phyloP scores from a whole-genome alignment of 495 filamentous ascomycete species.

The Penicillium manginii region DNA sequence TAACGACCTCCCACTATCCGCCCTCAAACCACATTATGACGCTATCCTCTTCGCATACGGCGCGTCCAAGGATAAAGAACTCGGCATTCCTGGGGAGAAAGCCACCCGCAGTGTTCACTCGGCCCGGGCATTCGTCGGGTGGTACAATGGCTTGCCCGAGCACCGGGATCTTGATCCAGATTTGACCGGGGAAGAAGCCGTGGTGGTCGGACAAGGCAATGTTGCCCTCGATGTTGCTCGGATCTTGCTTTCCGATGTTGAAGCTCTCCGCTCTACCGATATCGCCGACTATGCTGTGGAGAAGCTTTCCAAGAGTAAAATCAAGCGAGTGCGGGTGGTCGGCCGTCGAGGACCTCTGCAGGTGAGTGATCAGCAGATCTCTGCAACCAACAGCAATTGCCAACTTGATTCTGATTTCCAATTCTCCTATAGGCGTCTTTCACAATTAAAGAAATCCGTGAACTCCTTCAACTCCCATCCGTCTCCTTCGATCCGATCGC shows the following conservation, averaged over 20 bases:
- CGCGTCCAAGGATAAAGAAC: slow-evolving; percentile 75
- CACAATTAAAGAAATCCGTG: slow-evolving; percentile 90
- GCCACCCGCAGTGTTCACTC: slow-evolving; percentile 75
- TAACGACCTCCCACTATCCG: slow-evolving; percentile 65
- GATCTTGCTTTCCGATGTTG: slow-evolving; percentile 75
- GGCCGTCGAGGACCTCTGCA: slow-evolving; percentile 88
- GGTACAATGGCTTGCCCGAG: slow-evolving; percentile 96
- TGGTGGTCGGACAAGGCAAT: slow-evolving; percentile 93
- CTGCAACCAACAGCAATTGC: neutral
- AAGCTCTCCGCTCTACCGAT: slow-evolving; percentile 78
- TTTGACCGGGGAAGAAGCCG: slow-evolving; percentile 80
- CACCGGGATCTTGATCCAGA: slow-evolving; percentile 76
- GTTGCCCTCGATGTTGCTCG: slow-evolving; percentile 93
- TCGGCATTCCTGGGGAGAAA: slow-evolving; percentile 83
- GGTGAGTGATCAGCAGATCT: slow-evolving; percentile 39
- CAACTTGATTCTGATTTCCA: slow-evolving; percentile 8
- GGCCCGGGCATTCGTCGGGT: slow-evolving; percentile 92
- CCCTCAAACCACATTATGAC: slow-evolving; percentile 82
- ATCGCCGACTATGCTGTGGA: slow-evolving; percentile 84
- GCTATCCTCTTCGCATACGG: slow-evolving; percentile 93
- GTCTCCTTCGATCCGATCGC: slow-evolving; percentile 75
- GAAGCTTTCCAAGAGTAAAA: slow-evolving; percentile 67
- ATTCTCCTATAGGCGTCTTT: slow-evolving; percentile 68
- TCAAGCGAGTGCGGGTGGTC: slow-evolving; percentile 81
- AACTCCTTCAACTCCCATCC: slow-evolving; percentile 75